These are phyloP conservation scores for Cryoendolithus antarcticus DNA, from an alignment of 2,329 filamentous ascomycete genomes.

Conservation along the genomic window DNA sequence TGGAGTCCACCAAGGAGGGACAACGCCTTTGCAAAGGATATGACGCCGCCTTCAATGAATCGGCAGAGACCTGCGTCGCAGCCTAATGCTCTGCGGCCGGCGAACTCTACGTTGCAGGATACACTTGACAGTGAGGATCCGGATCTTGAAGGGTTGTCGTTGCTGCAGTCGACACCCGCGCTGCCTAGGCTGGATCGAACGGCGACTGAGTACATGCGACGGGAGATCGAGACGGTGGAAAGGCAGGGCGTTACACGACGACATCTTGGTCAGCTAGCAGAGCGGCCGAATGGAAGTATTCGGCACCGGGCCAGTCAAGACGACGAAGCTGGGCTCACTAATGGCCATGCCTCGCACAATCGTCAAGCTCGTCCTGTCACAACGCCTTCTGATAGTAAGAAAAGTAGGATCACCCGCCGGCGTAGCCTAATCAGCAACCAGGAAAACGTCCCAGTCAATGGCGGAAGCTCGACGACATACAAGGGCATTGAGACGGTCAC, in stretches of 20 bases:
- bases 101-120: conserved; percentile 15
- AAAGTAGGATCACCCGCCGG: conserved; percentile 5
- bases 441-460: conserved; percentile 16
- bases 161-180: conserved; percentile 37
- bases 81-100: conserved; percentile 14
- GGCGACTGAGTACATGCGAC: conserved; percentile 20
- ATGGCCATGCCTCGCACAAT: too few relatives aligned
- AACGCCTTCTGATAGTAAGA: conserved; percentile 5
- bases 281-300: conserved; percentile 2
- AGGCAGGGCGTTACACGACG: conserved; percentile 20
- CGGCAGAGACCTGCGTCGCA: conserved; percentile 8
- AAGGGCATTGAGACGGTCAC: conserved; percentile 23
- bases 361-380: conserved; percentile 5
- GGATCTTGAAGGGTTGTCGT: conserved; percentile 33
- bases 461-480: conserved; percentile 13
- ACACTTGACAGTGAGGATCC: conserved; percentile 24
- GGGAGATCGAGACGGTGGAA: conserved; percentile 28
- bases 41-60: conserved; percentile 28
- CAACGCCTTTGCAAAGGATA: conserved; percentile 28
- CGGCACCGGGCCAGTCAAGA: conserved; percentile 10
- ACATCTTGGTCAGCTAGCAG: neutral
- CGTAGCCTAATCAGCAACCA: conserved; percentile 17
- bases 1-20: conserved; percentile 23
- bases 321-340: too few relatives aligned
- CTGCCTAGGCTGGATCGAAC: too few relatives aligned